A percentile compares a stretch with the other conserved stretches of the same genome.
Evolutionary conservation across 129 eudicot genomes (phyloP).

Genomic region (Artemisia annua): DNA sequence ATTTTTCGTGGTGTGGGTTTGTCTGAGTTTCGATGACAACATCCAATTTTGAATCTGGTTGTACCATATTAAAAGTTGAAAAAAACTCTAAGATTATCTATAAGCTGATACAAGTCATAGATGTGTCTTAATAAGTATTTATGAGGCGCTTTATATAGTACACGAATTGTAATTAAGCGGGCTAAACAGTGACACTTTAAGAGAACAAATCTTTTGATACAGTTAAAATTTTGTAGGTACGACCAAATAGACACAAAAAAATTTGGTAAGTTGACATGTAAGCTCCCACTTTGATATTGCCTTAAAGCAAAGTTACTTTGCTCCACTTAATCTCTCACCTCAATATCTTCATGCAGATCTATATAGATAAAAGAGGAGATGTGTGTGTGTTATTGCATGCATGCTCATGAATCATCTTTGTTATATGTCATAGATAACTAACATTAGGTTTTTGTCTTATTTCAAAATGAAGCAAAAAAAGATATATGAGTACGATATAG

Average conservation of each 20-base stretch:
- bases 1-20: constrained; percentile 6
- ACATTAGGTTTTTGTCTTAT: constrained; percentile 22
- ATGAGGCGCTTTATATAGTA: constrained; percentile 27
- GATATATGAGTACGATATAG: neutral
- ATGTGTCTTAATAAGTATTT: constrained; percentile 12
- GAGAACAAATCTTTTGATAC: constrained; percentile 9
- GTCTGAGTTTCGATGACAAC: constrained; percentile 25
- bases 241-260: constrained; percentile 9
- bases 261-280: constrained; percentile 23
- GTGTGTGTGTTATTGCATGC: constrained; percentile 29
- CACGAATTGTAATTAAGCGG: constrained; percentile 3
- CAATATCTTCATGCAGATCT: constrained; percentile 12
- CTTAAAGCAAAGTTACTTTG: constrained; percentile 36
- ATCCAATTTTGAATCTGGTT: constrained; percentile 23
- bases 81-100: neutral
- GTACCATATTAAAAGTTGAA: constrained; percentile 20
- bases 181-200: constrained; percentile 11
- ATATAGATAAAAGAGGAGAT: constrained; percentile 12
- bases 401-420: constrained; percentile 40
- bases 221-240: constrained; percentile 6
- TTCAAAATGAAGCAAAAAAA: neutral
- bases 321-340: constrained; percentile 39
- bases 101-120: neutral
- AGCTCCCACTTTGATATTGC: constrained; percentile 28
- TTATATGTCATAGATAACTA: no score